Conservation (phyloP, 331 rosid genomes). For the Spiraea crenata region DNA sequence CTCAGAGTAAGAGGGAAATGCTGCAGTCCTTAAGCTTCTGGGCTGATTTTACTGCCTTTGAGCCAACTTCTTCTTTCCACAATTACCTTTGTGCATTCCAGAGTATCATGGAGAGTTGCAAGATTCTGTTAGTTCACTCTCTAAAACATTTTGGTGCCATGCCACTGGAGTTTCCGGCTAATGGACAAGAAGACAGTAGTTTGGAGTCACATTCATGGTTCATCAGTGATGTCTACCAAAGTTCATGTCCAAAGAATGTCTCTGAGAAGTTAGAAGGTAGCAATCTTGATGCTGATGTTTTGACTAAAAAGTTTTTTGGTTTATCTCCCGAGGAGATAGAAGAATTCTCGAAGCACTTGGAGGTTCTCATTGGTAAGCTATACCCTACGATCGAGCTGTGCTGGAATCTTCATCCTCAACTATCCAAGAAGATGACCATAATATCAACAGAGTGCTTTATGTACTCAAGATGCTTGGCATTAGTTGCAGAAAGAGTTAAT, state of each 20-base stretch:
- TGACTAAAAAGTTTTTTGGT: constrained; percentile 27
- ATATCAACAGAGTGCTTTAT: constrained; percentile 62
- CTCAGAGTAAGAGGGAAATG: constrained; percentile 62
- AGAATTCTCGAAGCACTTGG: constrained; percentile 58
- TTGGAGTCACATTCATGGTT: constrained; percentile 51
- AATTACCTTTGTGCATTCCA: constrained; percentile 85
- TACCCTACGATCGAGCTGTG: constrained; percentile 62
- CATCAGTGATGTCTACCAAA: constrained; percentile 47
- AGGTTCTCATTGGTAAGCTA: constrained; percentile 60
- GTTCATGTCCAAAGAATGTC: constrained; percentile 30
- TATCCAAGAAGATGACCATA: constrained; percentile 64
- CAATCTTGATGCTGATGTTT: constrained; percentile 23
- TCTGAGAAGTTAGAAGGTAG: constrained; percentile 37
- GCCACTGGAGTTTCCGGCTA: constrained; percentile 48
- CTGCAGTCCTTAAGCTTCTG: constrained; percentile 56
- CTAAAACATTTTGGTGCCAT: constrained; percentile 51
- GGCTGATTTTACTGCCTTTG: constrained; percentile 64
- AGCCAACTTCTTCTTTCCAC: constrained; percentile 66
- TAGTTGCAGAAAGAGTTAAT: constrained; percentile 38
- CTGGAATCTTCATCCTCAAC: constrained; percentile 84
- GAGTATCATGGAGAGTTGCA: constrained; percentile 69
- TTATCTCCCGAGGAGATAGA: constrained; percentile 58
- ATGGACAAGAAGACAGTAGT: constrained; percentile 38
- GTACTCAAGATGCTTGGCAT: constrained; percentile 62
- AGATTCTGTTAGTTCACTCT: constrained; percentile 47